Base-by-base conservation (phyloP, 2,329 filamentous ascomycete species). In the Didymella arachidicola region DNA sequence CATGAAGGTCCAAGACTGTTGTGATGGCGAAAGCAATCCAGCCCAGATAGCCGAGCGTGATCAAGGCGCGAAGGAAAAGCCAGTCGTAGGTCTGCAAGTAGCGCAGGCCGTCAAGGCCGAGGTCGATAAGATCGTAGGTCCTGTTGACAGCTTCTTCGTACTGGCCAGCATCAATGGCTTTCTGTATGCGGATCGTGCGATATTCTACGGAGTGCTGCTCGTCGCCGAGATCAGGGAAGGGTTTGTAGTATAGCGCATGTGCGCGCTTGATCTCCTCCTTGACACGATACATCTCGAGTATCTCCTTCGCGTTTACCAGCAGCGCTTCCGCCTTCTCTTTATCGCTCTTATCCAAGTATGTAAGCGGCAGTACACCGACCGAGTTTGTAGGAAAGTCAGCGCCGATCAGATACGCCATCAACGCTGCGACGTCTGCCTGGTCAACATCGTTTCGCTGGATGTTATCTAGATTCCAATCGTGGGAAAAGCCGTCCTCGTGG, bases 31-130 rank as follows among this genome's bases (percentile, higher is more conserved):
- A 99, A 1, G 90, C 89, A 72, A 98, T 96, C 94, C 94, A 99
- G 19, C 95, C 95, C 7, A 98, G 80, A 71, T 98, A 99, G 18
- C 95, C 95, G 12, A 90, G 74, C 2, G 95, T 97, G 59, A 99
- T 90, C 48, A 99, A 83, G 2, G 92, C 90, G 60, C 95, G 86
- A 34, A 99, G 80, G 78, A 99, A 99, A 2, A 99, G 83, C 95
- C 95, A 99, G 79, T 99, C 95, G 71, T 99, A 99, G 0, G 93
- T 99, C 77, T 99, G 95, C 26, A 99, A 84, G 75, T 99, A 99
- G 49, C 95, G 87, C 60, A 99, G 81, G 7, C 95, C 95, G 61
- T 92, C 86, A 1, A 99, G 83, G 1, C 87, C 89, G 49, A 91
- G 79, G 59, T 89, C 85, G 60, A 98, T 90, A 14, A 99, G 82